Conservation (phyloP, 2,329 filamentous ascomycete species). For the Onygenales sp. region DNA sequence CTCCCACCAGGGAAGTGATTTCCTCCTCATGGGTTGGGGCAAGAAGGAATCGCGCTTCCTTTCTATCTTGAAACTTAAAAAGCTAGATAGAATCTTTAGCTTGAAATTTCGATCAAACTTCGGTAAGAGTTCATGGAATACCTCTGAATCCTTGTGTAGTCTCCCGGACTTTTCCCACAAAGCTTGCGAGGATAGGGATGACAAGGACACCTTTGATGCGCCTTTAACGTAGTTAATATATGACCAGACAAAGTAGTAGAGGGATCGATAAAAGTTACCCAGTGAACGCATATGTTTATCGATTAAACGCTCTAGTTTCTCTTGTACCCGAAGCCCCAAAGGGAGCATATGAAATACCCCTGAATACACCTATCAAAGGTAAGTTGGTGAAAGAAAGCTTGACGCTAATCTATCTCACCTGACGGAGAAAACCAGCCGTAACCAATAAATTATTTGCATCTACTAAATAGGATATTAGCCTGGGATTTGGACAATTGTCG, state of each 20-base stretch:
- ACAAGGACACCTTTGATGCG: slow-evolving; percentile 73
- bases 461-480: slow-evolving; percentile 17
- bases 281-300: slow-evolving; percentile 79
- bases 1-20: slow-evolving; percentile 71
- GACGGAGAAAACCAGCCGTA: slow-evolving; percentile 62
- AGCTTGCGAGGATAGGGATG: slow-evolving; percentile 73
- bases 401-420: slow-evolving; percentile 41
- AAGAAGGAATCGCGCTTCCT: slow-evolving; percentile 62
- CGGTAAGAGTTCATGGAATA: slow-evolving; percentile 24
- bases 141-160: slow-evolving; percentile 66
- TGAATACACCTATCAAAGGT: slow-evolving; percentile 56
- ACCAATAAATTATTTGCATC: slow-evolving; percentile 60
- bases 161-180: slow-evolving; percentile 81
- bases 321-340: slow-evolving; percentile 73
- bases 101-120: not conserved
- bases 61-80: slow-evolving; percentile 72
- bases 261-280: slow-evolving; percentile 35
- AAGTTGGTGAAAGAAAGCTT: not conserved
- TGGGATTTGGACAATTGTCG: not conserved
- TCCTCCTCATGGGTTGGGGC: slow-evolving; percentile 96
- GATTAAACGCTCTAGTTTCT: slow-evolving; percentile 76
- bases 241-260: slow-evolving; percentile 3
- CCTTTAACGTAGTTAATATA: slow-evolving; percentile 36
- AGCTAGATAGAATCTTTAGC: slow-evolving; percentile 42
- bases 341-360: slow-evolving; percentile 91